Percentiles rank a stretch among this genome's conserved stretches.
Evolutionary conservation across 2,329 filamentous ascomycete species (phyloP).

Genomic region (Pseudopyricularia javanii): DNA sequence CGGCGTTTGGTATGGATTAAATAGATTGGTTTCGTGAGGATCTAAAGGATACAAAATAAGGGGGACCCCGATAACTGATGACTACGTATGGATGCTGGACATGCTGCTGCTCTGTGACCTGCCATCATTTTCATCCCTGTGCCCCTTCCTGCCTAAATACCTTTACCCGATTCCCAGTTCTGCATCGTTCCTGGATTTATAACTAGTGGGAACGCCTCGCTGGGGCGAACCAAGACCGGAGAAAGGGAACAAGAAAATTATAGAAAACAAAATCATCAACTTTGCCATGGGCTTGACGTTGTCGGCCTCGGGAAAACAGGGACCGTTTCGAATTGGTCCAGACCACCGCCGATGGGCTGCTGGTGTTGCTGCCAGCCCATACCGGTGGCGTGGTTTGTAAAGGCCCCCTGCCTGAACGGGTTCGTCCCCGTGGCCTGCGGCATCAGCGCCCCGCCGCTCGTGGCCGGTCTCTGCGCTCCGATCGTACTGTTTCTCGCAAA

Average conservation of each 20-base stretch:
- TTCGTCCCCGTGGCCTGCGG: conserved; percentile 85
- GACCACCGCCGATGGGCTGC: conserved; percentile 66
- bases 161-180: background rate
- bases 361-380: conserved; percentile 77
- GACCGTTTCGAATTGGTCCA: conserved; percentile 68
- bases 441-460: conserved; percentile 37
- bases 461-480: conserved; percentile 29
- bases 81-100: background rate
- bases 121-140: no score
- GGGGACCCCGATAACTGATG: background rate
- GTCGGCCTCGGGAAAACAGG: conserved; percentile 73
- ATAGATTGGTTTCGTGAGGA: background rate
- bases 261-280: conserved; percentile 4
- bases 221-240: background rate
- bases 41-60: background rate
- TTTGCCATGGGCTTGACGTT: conserved; percentile 2
- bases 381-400: conserved; percentile 80
- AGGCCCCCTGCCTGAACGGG: conserved; percentile 82
- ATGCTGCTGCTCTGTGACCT: background rate
- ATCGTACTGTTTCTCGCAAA: conserved; percentile 33
- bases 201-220: background rate
- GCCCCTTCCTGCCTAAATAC: background rate
- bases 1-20: background rate
- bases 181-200: background rate
- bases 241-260: background rate